phyloP scores from a whole-genome alignment of 1,139 yeast genomes.

The Hansenula sp. region DNA sequence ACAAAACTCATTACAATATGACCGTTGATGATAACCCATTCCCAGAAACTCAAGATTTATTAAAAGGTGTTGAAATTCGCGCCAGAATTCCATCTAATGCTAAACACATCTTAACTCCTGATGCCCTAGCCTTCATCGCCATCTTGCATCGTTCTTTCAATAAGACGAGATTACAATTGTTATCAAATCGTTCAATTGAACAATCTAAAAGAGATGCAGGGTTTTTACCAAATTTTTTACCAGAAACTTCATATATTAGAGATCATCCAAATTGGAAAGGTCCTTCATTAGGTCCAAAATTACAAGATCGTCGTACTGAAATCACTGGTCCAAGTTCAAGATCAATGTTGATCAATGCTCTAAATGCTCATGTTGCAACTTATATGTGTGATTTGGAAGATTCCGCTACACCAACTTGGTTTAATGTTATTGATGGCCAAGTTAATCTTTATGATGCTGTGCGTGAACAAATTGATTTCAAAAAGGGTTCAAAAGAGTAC shows the following conservation, averaged over 20 bases:
- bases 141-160: slow-evolving; percentile 72
- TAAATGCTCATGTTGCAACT: slow-evolving; percentile 64
- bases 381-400: slow-evolving; percentile 77
- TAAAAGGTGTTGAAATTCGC: slow-evolving; percentile 49
- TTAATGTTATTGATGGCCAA: slow-evolving; percentile 49
- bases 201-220: slow-evolving; percentile 67
- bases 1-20: slow-evolving; percentile 5
- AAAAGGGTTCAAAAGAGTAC: slow-evolving; percentile 52
- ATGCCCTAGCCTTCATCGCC: slow-evolving; percentile 71
- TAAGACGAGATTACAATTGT: slow-evolving; percentile 53
- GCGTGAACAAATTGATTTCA: slow-evolving; percentile 44
- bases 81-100: slow-evolving; percentile 50
- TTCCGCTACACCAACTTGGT: slow-evolving; percentile 61
- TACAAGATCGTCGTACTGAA: slow-evolving; percentile 72
- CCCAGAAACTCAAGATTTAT: slow-evolving; percentile 46
- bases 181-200: slow-evolving; percentile 54
- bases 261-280: slow-evolving; percentile 79
- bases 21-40: slow-evolving; percentile 35
- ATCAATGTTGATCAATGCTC: slow-evolving; percentile 70
- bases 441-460: slow-evolving; percentile 58
- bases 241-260: slow-evolving; percentile 67
- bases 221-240: slow-evolving; percentile 65
- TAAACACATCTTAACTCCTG: slow-evolving; percentile 58
- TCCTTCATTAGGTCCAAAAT: slow-evolving; percentile 71
- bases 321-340: slow-evolving; percentile 68